A percentile compares a stretch with the other conserved stretches of the same genome.
These are phyloP conservation scores for Neophaeococcomyces aloes DNA, from an alignment of 2,329 filamentous ascomycete species.

Conservation along the genomic window DNA sequence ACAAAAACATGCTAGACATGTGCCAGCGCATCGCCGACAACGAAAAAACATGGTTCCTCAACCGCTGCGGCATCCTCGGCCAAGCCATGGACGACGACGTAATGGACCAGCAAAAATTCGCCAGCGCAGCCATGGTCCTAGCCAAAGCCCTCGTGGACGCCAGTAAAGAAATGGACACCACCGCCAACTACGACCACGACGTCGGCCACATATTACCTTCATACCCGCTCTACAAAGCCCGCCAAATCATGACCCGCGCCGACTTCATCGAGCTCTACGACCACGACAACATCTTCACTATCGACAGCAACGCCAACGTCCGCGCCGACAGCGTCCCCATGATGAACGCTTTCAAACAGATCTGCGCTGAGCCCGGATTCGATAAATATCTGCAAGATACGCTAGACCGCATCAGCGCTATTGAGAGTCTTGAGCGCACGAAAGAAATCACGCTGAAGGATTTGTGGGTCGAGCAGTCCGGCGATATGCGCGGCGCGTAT, in stretches of 20 bases:
- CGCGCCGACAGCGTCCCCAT: slow-evolving; percentile 92
- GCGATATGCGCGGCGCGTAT: slow-evolving; percentile 53
- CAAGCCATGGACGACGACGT: slow-evolving; percentile 86
- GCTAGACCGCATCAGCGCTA: slow-evolving; percentile 74
- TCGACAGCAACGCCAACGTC: slow-evolving; percentile 76
- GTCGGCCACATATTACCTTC: slow-evolving; percentile 67
- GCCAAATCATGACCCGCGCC: slow-evolving; percentile 87
- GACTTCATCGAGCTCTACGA: slow-evolving; percentile 93
- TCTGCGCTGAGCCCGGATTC: slow-evolving; percentile 68
- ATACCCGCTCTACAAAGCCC: slow-evolving; percentile 69
- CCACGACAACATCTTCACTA: slow-evolving; percentile 88
- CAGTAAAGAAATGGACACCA: slow-evolving; percentile 56
- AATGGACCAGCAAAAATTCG: slow-evolving; percentile 96
- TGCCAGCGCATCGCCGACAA: slow-evolving; percentile 61
- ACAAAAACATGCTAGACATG: slow-evolving; percentile 63
- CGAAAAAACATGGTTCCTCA: slow-evolving; percentile 70
- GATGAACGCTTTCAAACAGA: slow-evolving; percentile 81
- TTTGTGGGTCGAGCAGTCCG: slow-evolving; percentile 55
- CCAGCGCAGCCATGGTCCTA: slow-evolving; percentile 85
- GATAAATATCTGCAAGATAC: slow-evolving; percentile 73
- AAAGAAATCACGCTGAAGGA: slow-evolving; percentile 93
- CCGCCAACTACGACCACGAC: slow-evolving; percentile 54
- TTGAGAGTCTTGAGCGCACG: slow-evolving; percentile 88
- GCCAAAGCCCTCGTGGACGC: slow-evolving; percentile 82
- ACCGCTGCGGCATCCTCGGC: slow-evolving; percentile 68